Conservation (phyloP, 768 basidiomycete species). For the Basidioascus undulatus region DNA sequence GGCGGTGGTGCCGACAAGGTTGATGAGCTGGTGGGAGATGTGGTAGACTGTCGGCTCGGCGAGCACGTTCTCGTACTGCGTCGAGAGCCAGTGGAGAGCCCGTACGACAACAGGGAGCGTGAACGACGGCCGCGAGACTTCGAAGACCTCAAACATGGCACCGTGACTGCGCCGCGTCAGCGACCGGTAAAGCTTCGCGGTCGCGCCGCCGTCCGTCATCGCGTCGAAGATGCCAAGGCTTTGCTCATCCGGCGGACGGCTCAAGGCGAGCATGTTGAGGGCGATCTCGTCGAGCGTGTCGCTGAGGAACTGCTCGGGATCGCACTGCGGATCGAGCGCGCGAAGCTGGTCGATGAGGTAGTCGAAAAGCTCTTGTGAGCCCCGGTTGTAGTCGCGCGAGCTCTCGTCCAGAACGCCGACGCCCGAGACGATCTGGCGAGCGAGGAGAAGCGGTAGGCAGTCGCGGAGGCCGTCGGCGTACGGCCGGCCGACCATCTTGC, state of each 20-base stretch:
- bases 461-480: constrained; percentile 28
- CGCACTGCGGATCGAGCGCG: background rate
- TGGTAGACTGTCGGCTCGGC: constrained; percentile 34
- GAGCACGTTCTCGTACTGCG: background rate
- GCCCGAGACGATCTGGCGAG: background rate
- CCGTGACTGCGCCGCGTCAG: background rate
- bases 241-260: background rate
- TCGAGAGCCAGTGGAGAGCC: background rate
- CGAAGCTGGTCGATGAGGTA: background rate
- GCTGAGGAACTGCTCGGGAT: background rate
- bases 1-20: constrained; percentile 36
- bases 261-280: background rate
- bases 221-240: background rate
- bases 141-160: background rate
- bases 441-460: constrained; percentile 18
- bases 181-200: background rate
- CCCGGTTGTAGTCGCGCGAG: background rate
- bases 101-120: background rate
- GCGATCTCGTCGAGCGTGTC: constrained; percentile 3
- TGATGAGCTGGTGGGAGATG: constrained; percentile 45
- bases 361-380: background rate
- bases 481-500: constrained; percentile 31
- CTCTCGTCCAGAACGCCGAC: background rate
- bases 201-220: background rate
- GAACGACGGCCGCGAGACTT: background rate